phyloP scores from a whole-genome alignment of 768 basidiomycete species.

The Baorangia bicolor region DNA sequence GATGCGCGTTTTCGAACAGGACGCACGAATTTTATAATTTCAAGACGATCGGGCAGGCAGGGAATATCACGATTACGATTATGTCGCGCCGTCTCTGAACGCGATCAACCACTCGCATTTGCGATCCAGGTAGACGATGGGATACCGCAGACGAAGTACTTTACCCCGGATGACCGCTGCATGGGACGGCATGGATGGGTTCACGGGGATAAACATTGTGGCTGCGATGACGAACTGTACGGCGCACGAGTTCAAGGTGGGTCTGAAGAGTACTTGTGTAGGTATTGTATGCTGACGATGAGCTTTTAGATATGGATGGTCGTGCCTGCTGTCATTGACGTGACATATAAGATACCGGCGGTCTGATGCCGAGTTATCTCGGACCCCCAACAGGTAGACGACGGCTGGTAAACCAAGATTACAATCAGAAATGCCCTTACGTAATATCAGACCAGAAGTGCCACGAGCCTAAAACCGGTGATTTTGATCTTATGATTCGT shows the following conservation, averaged over 20 bases:
- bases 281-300: background rate
- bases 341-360: background rate
- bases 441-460: background rate
- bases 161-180: background rate
- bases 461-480: too few relatives aligned
- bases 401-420: too few relatives aligned
- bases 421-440: background rate
- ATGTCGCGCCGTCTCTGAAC: background rate
- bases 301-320: background rate
- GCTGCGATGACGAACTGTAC: background rate
- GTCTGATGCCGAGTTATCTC: background rate
- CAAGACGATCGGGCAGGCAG: background rate
- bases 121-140: background rate
- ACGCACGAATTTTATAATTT: conserved; percentile 36
- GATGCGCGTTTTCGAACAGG: background rate
- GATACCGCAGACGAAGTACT: background rate
- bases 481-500: too few relatives aligned
- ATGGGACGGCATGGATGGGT: background rate
- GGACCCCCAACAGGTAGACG: too few relatives aligned
- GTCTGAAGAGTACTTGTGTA: background rate
- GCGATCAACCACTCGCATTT: background rate
- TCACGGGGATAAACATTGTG: background rate
- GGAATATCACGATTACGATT: background rate
- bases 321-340: background rate
- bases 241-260: background rate